A percentile compares a stretch with the other conserved stretches of the same genome.
These are phyloP conservation scores for Thozetella sp. DNA, from an alignment of 495 filamentous ascomycete genomes.

Conservation along the genomic window DNA sequence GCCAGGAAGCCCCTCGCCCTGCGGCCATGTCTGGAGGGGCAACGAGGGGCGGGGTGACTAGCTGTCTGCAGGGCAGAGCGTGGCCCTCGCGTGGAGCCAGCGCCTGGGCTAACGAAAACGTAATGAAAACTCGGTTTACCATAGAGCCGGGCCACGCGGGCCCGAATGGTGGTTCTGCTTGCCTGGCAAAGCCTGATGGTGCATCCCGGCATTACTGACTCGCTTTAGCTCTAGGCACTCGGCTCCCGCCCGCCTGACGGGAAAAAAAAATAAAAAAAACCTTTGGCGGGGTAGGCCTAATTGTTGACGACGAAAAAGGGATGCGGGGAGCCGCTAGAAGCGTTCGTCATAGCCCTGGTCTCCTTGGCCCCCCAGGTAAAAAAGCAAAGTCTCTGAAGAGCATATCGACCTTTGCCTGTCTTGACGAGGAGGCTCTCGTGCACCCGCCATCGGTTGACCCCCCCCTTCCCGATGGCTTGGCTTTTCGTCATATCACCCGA, in stretches of 20 bases:
- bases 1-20: background rate
- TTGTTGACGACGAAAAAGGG: background rate
- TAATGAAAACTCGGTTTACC: conserved; percentile 23
- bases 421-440: too few species aligned
- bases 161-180: background rate
- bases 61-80: too few species aligned
- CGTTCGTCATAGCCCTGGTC: too few species aligned
- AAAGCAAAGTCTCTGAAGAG: too few species aligned
- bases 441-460: too few species aligned
- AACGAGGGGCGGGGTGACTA: background rate
- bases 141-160: conserved; percentile 1
- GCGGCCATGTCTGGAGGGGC: background rate
- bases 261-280: background rate
- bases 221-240: too few species aligned
- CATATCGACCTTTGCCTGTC: too few species aligned
- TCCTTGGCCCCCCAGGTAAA: too few species aligned
- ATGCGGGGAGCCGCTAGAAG: background rate
- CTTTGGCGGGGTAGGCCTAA: background rate
- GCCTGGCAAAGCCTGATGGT: background rate
- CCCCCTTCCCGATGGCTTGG: too few species aligned
- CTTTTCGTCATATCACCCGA: too few species aligned
- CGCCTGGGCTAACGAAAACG: conserved; percentile 32
- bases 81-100: too few species aligned
- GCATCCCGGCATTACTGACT: background rate
- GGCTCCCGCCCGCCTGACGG: background rate